Evolutionary conservation across 2,329 filamentous ascomycete species (phyloP).

Genomic region (Aspergillus uvarum): DNA sequence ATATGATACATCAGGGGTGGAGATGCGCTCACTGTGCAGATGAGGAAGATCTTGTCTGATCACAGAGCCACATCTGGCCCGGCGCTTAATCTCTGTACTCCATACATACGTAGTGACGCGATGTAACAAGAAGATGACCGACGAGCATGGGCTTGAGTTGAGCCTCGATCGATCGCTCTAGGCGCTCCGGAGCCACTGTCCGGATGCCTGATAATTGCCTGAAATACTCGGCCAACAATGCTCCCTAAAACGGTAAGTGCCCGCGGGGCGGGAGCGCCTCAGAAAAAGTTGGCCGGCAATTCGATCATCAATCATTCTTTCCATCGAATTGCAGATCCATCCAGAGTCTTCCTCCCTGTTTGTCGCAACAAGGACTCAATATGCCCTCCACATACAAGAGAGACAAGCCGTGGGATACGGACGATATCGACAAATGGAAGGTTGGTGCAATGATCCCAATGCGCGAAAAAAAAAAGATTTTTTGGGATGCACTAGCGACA

Average conservation of each 20-base stretch:
- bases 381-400: constrained; percentile 90
- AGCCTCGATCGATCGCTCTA: constrained; percentile 9
- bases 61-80: no score
- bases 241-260: constrained; percentile 22
- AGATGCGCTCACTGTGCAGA: background rate
- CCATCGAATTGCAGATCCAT: constrained; percentile 9
- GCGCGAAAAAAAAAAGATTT: background rate
- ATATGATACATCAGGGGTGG: background rate
- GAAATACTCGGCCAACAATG: background rate
- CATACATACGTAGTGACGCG: no score
- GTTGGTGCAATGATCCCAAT: constrained; percentile 38
- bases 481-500: no score
- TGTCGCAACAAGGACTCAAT: constrained; percentile 21
- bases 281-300: constrained; percentile 24
- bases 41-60: no score
- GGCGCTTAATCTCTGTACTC: no score
- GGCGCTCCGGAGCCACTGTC: constrained; percentile 23
- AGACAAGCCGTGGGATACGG: constrained; percentile 93
- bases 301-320: constrained; percentile 12
- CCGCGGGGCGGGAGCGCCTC: constrained; percentile 12
- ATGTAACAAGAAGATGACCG: no score
- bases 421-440: constrained; percentile 97
- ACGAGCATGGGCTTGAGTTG: background rate
- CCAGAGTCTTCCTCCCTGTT: background rate
- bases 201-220: constrained; percentile 12